Conservation (phyloP, 208 protist species). For the Trypanosoma mega region DNA sequence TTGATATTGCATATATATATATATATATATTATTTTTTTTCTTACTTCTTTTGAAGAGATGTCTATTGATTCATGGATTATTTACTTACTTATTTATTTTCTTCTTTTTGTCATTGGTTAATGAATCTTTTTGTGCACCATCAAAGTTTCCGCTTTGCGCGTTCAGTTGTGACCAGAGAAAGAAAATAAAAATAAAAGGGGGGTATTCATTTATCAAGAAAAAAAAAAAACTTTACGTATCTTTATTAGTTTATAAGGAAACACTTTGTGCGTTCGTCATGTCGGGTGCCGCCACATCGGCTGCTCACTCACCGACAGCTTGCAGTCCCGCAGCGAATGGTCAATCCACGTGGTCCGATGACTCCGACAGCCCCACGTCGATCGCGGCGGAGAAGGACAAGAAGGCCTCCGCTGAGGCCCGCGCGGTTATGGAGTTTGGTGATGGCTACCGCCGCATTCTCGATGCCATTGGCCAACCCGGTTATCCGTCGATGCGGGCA, state of each 20-base stretch:
- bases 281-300: too few relatives aligned
- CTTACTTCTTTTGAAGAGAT: not conserved
- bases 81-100: conserved; percentile 8
- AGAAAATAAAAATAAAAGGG: too few relatives aligned
- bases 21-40: not conserved
- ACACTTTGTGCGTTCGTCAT: too few relatives aligned
- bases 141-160: too few relatives aligned
- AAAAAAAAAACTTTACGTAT: too few relatives aligned
- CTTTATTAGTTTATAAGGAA: too few relatives aligned
- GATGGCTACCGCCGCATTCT: conserved; percentile 68
- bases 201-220: too few relatives aligned
- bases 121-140: not conserved
- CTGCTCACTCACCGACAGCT: too few relatives aligned
- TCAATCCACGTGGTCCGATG: not conserved
- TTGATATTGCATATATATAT: not conserved
- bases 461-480: conserved; percentile 56
- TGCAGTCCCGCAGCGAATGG: too few relatives aligned
- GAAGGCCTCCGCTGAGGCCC: conserved; percentile 1
- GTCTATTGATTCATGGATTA: not conserved
- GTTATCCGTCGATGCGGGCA: conserved; percentile 62
- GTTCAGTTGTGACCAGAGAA: too few relatives aligned
- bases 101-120: conserved; percentile 8
- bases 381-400: not conserved
- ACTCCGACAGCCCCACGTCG: not conserved
- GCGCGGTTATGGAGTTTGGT: conserved; percentile 22